Percentiles rank a stretch among this genome's conserved stretches.
These are phyloP conservation scores for Dactylorhiza incarnata DNA, from an alignment of 106 monocot species.

Conservation along the genomic window DNA sequence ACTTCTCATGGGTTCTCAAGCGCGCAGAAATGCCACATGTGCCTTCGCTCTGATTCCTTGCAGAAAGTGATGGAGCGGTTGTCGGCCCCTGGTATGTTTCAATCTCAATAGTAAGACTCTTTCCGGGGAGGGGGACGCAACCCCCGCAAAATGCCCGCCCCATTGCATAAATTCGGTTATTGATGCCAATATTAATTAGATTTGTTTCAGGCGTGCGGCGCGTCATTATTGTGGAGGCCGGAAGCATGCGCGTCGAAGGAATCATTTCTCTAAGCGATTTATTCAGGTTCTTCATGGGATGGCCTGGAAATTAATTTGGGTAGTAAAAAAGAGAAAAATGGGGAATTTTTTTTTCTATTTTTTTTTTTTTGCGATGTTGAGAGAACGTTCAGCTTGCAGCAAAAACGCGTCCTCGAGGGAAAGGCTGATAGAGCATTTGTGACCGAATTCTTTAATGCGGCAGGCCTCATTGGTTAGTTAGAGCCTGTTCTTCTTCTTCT, in stretches of 20 bases:
- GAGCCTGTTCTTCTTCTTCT: conserved; percentile 2
- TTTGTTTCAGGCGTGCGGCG: conserved; percentile 44
- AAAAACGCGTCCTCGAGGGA: not conserved
- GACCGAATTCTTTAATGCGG: not conserved
- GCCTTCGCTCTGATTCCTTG: conserved; percentile 72
- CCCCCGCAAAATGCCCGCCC: too few species aligned
- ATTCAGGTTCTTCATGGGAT: conserved; percentile 51
- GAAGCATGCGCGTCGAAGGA: conserved; percentile 63
- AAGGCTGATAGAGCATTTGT: conserved; percentile 5
- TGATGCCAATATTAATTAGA: too few species aligned
- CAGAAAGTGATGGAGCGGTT: conserved; percentile 86
- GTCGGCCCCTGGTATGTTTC: conserved; percentile 64
- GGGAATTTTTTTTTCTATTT: not conserved
- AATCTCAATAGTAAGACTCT: too few species aligned
- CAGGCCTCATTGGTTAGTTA: conserved; percentile 8
- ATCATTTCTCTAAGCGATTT: conserved; percentile 62
- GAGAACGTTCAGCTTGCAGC: conserved; percentile 3
- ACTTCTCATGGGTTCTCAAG: conserved; percentile 51
- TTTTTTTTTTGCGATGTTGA: not conserved
- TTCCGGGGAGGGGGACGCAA: too few species aligned
- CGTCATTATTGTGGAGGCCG: conserved; percentile 55
- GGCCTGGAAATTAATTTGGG: not conserved
- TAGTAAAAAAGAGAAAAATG: not conserved
- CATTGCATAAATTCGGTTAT: too few species aligned
- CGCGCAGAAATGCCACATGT: conserved; percentile 94